Base-by-base conservation (phyloP, 495 filamentous ascomycete species). In the Hypoxylon lienhwacheense region DNA sequence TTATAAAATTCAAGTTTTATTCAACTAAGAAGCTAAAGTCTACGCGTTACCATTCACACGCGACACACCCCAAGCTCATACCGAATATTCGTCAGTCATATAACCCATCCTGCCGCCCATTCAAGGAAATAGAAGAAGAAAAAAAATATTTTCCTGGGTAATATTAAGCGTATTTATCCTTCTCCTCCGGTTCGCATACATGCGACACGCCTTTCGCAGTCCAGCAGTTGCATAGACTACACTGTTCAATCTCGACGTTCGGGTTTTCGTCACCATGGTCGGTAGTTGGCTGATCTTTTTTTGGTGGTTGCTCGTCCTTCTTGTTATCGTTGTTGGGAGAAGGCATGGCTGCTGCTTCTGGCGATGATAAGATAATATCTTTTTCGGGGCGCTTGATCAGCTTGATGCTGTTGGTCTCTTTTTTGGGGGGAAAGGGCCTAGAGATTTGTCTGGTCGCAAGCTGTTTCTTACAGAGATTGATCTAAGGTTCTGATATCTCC, bases 141-240 rank as follows among this genome's bases (percentile, higher is more conserved):
- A 26, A 8, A 8, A 4, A 8, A 26, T 26, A 5, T 5, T 26
- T 26, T 35, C 8, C 31, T 16, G 24, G 32, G 4, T 40, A 53
- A 37, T 11, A 6, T 12, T 50, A 31, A 7, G 53, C 37, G 17
- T 45, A 49, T 21, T 40, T 56, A 20, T 50, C 32, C 39, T 50
- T 56, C 5, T 50, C 24, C 24, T 49, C 32, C 3, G 45, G 53
- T 7, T 49, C 44, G 14, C 53, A 56, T 11, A 12, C 33, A 11
- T 56, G 53, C 0, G 2, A n/a, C 16, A 25, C 29, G 12, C 33
- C 45, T 16, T 50, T 46, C 4, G 16, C 25, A 17, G 11, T 8
- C 45, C 53, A 56, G 24, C 53, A 56, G 7, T 49, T 14, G 28
- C 53, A 56, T 12, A 36, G n/a, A 16, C 33, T 6, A 4, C 53